These are phyloP conservation scores for Venturia aucupariae DNA, from an alignment of 2,329 filamentous ascomycete genomes.

Conservation along the genomic window DNA sequence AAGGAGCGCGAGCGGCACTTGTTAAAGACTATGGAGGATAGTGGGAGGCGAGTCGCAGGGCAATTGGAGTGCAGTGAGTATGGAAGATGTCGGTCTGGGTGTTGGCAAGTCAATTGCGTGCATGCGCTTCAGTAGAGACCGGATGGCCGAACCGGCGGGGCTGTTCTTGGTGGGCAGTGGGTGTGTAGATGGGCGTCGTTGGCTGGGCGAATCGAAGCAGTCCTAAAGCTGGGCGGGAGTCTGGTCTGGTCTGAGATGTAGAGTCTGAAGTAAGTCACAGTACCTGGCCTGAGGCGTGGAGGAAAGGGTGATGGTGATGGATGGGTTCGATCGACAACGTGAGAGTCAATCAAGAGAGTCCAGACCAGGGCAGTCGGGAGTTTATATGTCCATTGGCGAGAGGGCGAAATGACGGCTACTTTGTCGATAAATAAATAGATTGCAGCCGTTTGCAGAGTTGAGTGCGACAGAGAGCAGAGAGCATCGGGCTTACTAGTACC, in stretches of 20 bases:
- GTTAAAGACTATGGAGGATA: background rate
- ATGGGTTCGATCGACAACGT: slow-evolving; percentile 6
- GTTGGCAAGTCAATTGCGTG: background rate
- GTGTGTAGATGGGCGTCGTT: background rate
- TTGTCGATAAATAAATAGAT: slow-evolving; percentile 30
- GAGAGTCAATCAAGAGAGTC: background rate
- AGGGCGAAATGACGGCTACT: slow-evolving; percentile 27
- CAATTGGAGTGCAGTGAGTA: background rate
- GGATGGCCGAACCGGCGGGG: slow-evolving; percentile 1
- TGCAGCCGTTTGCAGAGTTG: slow-evolving; percentile 32
- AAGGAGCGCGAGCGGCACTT: slow-evolving; percentile 4
- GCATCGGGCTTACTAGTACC: slow-evolving; percentile 22
- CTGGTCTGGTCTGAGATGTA: background rate
- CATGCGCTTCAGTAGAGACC: background rate
- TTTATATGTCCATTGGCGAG: slow-evolving; percentile 26
- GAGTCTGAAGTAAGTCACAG: background rate
- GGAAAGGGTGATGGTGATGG: background rate
- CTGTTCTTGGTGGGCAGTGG: background rate
- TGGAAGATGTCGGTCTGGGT: background rate
- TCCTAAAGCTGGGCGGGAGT: background rate
- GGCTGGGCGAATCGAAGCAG: background rate
- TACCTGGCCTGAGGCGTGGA: background rate
- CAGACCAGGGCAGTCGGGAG: background rate
- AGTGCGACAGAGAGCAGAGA: slow-evolving; percentile 28
- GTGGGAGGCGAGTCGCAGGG: background rate